Base-by-base conservation (phyloP, 2,329 filamentous ascomycete genomes). In the Cryphonectria japonica region DNA sequence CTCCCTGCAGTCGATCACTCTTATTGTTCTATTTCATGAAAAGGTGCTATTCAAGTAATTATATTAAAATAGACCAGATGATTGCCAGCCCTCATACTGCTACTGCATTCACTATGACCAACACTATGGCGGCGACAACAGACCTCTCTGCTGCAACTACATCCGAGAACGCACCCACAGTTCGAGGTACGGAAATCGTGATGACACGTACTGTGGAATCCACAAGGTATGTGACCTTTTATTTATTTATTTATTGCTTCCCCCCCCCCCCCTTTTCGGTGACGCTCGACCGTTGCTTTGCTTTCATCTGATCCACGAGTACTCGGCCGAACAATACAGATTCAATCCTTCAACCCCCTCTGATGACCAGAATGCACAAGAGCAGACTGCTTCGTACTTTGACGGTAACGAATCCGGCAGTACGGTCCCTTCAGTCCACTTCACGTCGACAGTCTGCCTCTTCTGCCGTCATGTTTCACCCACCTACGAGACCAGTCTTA, bases 391-490 rank as follows among this genome's bases (percentile, higher is more conserved):
- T 52, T n/a, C 46, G 46, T 7, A 52, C 46, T n/a, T 5, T 8
- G 46, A 9, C 46, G 22, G 19, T n/a, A n/a, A n/a, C 14, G 62
- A 65, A 6, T 64, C n/a, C 13, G 11, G 29, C 16, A 41, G 16
- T 43, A 46, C 26, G n/a, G 3, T 41, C 11, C 39, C 61, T 43
- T 46, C 39, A 52, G n/a, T n/a, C 37, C 29, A 46, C 6, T 82
- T 79, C 52, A 68, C 69, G 1, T 74, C 77, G 0, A 67, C 71
- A 4, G 67, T 77, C 41, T 84, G 82, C 70, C 75, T 84, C 3
- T 84, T 85, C 74, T 85, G 84, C 76, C 75, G 75, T 0, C 32
- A 71, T 0, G 46, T 39, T 1, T 79, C 72, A 0, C 11, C 70
- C 1, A 75, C 71, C 8, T 76, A 84, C 1, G 78, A 79, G 0